These are phyloP conservation scores for Salix caprea DNA, from an alignment of 345 rosid species.

Conservation along the genomic window DNA sequence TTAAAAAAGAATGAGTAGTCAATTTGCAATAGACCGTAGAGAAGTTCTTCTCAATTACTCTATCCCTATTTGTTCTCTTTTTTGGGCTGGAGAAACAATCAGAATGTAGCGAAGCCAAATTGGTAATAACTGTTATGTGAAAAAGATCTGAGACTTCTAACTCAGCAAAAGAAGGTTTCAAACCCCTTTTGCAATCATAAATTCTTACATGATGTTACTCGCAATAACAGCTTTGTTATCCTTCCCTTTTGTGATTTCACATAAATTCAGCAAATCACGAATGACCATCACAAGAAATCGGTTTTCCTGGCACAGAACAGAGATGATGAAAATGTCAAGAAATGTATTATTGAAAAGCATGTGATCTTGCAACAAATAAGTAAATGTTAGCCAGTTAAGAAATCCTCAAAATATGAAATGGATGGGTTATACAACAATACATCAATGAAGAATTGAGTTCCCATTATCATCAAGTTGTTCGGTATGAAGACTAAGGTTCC, in stretches of 20 bases:
- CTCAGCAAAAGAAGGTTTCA: not conserved
- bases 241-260: slow-evolving; percentile 96
- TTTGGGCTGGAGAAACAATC: not conserved
- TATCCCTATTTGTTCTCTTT: not conserved
- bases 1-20: not conserved
- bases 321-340: not conserved
- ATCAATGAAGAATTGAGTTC: not conserved
- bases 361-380: not conserved
- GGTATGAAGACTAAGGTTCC: not conserved
- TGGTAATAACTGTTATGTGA: not conserved
- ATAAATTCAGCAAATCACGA: slow-evolving; percentile 87
- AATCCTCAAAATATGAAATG: not conserved
- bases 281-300: slow-evolving; percentile 98
- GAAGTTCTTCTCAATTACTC: not conserved
- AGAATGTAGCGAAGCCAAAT: not conserved
- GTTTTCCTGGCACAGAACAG: slow-evolving; percentile 67
- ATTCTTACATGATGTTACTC: slow-evolving; percentile 93
- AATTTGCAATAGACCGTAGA: not conserved
- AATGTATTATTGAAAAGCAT: not conserved
- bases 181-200: not conserved
- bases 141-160: not conserved
- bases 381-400: not conserved
- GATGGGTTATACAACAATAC: not conserved
- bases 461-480: not conserved
- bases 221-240: slow-evolving; percentile 99